A percentile compares a stretch with the other conserved stretches of the same genome.
Conservation (phyloP, 257 asterid species). For the Coffea eugenioides region DNA sequence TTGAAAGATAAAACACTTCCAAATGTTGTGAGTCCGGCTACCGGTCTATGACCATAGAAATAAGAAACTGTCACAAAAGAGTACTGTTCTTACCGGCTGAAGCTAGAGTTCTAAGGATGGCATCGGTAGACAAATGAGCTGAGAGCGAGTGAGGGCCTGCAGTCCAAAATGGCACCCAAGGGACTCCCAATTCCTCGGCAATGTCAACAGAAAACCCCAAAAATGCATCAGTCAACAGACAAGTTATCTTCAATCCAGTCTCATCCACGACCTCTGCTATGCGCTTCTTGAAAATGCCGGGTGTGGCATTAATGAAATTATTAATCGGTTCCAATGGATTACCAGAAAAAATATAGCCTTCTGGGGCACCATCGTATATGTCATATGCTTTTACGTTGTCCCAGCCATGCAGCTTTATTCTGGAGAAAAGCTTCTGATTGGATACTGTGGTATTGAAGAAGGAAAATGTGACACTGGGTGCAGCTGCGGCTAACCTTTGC, state of each 20-base stretch:
- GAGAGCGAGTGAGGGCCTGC: slow-evolving; percentile 56
- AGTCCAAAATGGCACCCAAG: slow-evolving; percentile 75
- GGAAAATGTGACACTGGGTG: slow-evolving; percentile 42
- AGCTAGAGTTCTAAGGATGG: slow-evolving; percentile 22
- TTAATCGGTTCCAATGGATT: slow-evolving; percentile 44
- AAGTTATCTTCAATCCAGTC: slow-evolving; percentile 40
- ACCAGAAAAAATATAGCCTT: slow-evolving; percentile 34
- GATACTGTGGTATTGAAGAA: slow-evolving; percentile 53
- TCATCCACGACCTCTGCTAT: slow-evolving; percentile 44
- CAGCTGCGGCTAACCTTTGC: slow-evolving; percentile 40
- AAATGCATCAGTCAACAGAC: slow-evolving; percentile 64
- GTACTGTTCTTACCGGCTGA: not conserved
- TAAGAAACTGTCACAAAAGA: not conserved
- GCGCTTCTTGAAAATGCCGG: slow-evolving; percentile 45
- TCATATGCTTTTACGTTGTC: slow-evolving; percentile 33
- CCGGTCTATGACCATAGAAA: too few relatives aligned
- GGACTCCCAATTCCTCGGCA: slow-evolving; percentile 50
- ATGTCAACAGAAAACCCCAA: slow-evolving; percentile 55
- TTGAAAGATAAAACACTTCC: too few relatives aligned
- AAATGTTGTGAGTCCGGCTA: too few relatives aligned
- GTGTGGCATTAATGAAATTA: slow-evolving; percentile 47
- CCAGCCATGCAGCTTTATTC: not conserved
- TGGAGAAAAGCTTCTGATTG: slow-evolving; percentile 26
- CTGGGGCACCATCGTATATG: slow-evolving; percentile 56
- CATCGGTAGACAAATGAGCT: slow-evolving; percentile 51